Conservation (phyloP, 2,329 filamentous ascomycete genomes). For the Parastagonospora nodorum region DNA sequence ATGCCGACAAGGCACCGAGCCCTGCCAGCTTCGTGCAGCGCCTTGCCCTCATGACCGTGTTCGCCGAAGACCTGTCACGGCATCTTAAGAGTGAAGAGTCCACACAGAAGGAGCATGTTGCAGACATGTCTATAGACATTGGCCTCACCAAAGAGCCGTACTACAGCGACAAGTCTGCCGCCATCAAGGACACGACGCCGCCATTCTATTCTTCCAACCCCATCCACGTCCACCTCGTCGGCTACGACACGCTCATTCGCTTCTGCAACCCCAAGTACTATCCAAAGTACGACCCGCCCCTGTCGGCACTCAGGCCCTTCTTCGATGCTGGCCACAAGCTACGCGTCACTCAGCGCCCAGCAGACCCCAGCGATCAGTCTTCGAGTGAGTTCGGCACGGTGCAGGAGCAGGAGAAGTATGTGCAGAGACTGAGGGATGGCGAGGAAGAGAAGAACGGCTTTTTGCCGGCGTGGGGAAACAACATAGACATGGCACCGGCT, state of each 20-base stretch:
- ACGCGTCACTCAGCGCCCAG: conserved; percentile 66
- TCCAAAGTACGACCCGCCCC: conserved; percentile 50
- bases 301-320: conserved; percentile 64
- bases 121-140: conserved; percentile 60
- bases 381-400: conserved; percentile 64
- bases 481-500: conserved; percentile 65
- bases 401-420: conserved; percentile 60
- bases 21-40: conserved; percentile 71
- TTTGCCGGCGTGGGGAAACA: conserved; percentile 61
- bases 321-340: conserved; percentile 64
- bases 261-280: conserved; percentile 78
- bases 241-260: conserved; percentile 76
- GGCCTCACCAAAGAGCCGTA: conserved; percentile 73
- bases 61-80: conserved; percentile 61
- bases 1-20: conserved; percentile 69
- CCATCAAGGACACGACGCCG: conserved; percentile 55
- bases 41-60: conserved; percentile 72
- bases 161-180: conserved; percentile 72
- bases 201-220: conserved; percentile 45
- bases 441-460: conserved; percentile 61
- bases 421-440: conserved; percentile 56
- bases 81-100: conserved; percentile 13
- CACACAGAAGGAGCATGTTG: conserved; percentile 4
- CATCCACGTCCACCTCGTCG: conserved; percentile 70
- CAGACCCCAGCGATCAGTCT: conserved; percentile 39